Evolutionary conservation across 1,284 basidiomycete genomes (phyloP).

Genomic region (Cutaneotrichosporon cyanovorans): DNA sequence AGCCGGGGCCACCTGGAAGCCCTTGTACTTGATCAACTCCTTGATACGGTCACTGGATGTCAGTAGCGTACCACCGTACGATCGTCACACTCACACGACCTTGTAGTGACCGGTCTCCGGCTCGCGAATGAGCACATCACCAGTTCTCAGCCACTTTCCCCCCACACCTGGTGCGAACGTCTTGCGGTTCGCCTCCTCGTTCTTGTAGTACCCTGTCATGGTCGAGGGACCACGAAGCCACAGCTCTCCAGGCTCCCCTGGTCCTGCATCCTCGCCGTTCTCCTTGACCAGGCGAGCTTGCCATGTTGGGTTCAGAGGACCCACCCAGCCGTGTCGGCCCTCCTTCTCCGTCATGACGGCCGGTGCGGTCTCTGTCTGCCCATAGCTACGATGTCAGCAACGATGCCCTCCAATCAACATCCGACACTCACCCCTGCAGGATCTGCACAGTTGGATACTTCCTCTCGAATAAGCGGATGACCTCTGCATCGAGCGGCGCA

Average conservation of each 20-base stretch:
- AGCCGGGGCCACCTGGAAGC: constrained; percentile 65
- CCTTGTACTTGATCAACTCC: constrained; percentile 71
- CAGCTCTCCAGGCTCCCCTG: constrained; percentile 62
- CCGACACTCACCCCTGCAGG: constrained; percentile 37
- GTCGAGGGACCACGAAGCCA: constrained; percentile 69
- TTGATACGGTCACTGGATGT: constrained; percentile 51
- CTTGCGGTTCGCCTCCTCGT: constrained; percentile 4
- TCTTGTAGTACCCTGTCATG: constrained; percentile 13
- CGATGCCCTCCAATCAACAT: constrained; percentile 20
- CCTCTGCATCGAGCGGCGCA: constrained; percentile 60
- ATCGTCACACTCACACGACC: too few species aligned
- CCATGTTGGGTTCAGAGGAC: constrained; percentile 66
- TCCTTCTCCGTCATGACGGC: constrained; percentile 21
- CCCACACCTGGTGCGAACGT: constrained; percentile 37
- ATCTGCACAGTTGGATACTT: constrained; percentile 19
- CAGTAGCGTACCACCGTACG: too few species aligned
- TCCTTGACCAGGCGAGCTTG: constrained; percentile 61
- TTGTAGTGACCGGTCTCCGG: constrained; percentile 46
- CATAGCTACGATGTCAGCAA: constrained; percentile 31
- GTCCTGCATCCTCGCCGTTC: constrained; percentile 36
- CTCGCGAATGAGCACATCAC: constrained; percentile 62
- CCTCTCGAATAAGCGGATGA: constrained; percentile 26
- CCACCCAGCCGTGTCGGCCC: constrained; percentile 46
- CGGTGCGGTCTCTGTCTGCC: constrained; percentile 49
- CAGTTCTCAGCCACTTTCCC: constrained; percentile 66